These are phyloP conservation scores for Boletus bicolor DNA, from an alignment of 768 basidiomycete species.

Conservation along the genomic window DNA sequence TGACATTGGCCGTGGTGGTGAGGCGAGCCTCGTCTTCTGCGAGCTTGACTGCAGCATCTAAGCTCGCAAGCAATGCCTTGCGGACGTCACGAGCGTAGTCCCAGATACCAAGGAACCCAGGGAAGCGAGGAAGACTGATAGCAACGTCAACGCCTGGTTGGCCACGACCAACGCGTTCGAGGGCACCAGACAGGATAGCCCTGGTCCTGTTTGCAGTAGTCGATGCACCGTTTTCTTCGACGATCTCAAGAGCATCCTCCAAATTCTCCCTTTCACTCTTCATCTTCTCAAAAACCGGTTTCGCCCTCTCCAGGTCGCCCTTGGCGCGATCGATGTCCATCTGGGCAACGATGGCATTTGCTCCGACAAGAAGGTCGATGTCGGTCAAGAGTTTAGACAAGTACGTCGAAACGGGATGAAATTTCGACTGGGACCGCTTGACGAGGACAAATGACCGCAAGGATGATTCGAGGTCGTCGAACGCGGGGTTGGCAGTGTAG, in stretches of 20 bases:
- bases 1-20: slow-evolving; percentile 62
- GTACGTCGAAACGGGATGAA: slow-evolving; percentile 90
- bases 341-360: slow-evolving; percentile 86
- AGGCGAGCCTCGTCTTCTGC: slow-evolving; percentile 83
- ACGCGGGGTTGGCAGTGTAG: slow-evolving; percentile 63
- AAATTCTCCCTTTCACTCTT: slow-evolving; percentile 65
- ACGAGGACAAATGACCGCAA: slow-evolving; percentile 92
- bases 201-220: slow-evolving; percentile 53
- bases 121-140: slow-evolving; percentile 70
- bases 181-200: slow-evolving; percentile 56
- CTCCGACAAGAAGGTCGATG: slow-evolving; percentile 78
- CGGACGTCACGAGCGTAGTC: slow-evolving; percentile 84
- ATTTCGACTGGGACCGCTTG: slow-evolving; percentile 95
- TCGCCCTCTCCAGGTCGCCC: slow-evolving; percentile 60
- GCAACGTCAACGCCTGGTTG: slow-evolving; percentile 56
- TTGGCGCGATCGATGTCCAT: slow-evolving; percentile 70
- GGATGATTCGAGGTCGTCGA: slow-evolving; percentile 85
- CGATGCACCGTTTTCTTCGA: slow-evolving; percentile 74
- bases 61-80: slow-evolving; percentile 65
- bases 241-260: slow-evolving; percentile 72
- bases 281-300: slow-evolving; percentile 89
- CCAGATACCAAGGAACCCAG: slow-evolving; percentile 79
- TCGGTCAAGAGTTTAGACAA: slow-evolving; percentile 87
- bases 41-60: slow-evolving; percentile 75
- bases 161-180: slow-evolving; percentile 77